Evolutionary conservation across 108 stramenopile genomes (phyloP).

Genomic region (Pseudonitzschia pungens): DNA sequence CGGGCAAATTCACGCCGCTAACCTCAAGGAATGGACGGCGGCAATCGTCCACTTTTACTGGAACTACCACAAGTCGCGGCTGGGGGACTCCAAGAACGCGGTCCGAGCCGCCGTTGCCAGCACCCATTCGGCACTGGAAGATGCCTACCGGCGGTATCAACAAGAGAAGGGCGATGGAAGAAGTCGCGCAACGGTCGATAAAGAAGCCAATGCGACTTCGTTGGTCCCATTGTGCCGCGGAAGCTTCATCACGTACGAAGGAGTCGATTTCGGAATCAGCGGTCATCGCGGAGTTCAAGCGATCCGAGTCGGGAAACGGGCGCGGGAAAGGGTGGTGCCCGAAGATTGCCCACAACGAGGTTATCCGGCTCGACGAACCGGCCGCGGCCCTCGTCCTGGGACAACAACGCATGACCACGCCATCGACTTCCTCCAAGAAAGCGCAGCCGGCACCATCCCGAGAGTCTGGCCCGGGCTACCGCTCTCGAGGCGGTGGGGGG

Average conservation of each 20-base stretch:
- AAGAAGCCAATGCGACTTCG: not conserved
- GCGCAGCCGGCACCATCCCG: no score
- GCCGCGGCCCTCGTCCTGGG: not conserved
- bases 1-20: constrained; percentile 30
- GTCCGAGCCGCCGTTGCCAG: constrained; percentile 9
- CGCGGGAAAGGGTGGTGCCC: not conserved
- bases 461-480: no score
- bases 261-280: not conserved
- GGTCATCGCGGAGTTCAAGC: not conserved
- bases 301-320: not conserved
- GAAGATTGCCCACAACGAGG: not conserved
- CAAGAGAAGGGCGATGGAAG: not conserved
- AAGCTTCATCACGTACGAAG: constrained; percentile 11
- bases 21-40: constrained; percentile 27
- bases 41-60: constrained; percentile 33
- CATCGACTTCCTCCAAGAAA: not conserved
- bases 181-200: not conserved
- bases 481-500: no score
- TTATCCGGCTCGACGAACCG: constrained; percentile 3
- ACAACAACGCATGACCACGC: not conserved
- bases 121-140: not conserved
- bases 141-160: not conserved
- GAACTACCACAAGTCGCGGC: constrained; percentile 17
- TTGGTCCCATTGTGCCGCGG: constrained; percentile 9
- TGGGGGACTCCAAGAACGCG: constrained; percentile 12